These are phyloP conservation scores for Cutaneotrichosporon daszewskae DNA, from an alignment of 1,284 basidiomycete genomes.

Conservation along the genomic window DNA sequence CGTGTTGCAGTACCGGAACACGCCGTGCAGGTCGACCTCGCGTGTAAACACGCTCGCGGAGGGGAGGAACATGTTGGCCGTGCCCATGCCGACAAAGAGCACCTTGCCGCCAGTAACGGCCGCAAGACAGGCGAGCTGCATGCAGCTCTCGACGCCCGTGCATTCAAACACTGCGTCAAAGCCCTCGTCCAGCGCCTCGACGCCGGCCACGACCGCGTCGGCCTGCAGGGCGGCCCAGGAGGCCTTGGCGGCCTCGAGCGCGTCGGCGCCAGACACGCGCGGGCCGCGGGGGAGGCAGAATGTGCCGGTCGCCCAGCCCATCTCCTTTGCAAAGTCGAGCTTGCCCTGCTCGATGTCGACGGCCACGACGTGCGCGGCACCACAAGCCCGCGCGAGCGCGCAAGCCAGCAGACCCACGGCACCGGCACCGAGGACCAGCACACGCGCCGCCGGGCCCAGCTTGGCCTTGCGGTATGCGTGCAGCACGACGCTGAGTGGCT, in stretches of 20 bases:
- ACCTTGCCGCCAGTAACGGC: constrained; percentile 68
- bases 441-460: constrained; percentile 58
- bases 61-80: constrained; percentile 73
- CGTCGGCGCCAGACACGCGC: constrained; percentile 55
- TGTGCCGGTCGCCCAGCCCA: constrained; percentile 70
- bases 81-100: constrained; percentile 92
- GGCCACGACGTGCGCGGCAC: constrained; percentile 65
- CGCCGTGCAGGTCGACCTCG: constrained; percentile 89
- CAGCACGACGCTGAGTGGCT: constrained; percentile 83
- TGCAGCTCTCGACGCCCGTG: constrained; percentile 84
- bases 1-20: constrained; percentile 71
- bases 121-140: constrained; percentile 73
- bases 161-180: constrained; percentile 89
- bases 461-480: constrained; percentile 70
- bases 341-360: constrained; percentile 79
- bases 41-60: constrained; percentile 72
- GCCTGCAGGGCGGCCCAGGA: constrained; percentile 51
- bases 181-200: constrained; percentile 58
- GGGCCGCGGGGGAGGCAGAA: constrained; percentile 59
- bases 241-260: constrained; percentile 61
- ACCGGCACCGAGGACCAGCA: constrained; percentile 85
- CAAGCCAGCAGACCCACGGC: constrained; percentile 86
- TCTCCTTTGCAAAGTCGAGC: constrained; percentile 64
- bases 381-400: constrained; percentile 65
- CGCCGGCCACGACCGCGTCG: constrained; percentile 17